Evolutionary conservation across 768 basidiomycete species (phyloP).

Genomic region (Macrocybe gigantea): DNA sequence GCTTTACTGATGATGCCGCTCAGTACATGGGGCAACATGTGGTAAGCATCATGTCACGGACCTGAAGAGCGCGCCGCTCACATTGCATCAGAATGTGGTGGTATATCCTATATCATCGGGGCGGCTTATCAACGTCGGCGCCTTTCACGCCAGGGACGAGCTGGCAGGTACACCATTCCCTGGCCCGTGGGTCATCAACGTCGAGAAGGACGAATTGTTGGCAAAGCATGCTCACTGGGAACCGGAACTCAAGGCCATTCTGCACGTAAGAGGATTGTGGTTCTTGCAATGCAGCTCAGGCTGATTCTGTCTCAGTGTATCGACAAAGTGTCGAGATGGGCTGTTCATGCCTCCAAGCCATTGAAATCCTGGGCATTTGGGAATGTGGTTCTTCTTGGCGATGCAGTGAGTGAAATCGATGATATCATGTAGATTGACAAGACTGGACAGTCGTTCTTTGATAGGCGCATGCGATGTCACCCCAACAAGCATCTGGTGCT

Average conservation of each 20-base stretch:
- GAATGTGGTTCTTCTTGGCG: constrained; percentile 36
- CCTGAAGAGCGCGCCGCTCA: background rate
- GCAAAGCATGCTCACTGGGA: constrained; percentile 37
- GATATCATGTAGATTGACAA: background rate
- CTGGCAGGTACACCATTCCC: constrained; percentile 21
- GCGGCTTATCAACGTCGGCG: constrained; percentile 22
- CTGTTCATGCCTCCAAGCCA: constrained; percentile 28
- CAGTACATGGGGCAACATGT: constrained; percentile 27
- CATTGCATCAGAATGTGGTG: constrained; percentile 19
- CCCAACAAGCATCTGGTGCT: constrained; percentile 42
- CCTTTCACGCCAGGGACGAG: constrained; percentile 20
- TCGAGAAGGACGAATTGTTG: constrained; percentile 30
- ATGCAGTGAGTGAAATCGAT: constrained; percentile 26
- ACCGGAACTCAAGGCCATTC: constrained; percentile 33
- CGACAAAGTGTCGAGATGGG: constrained; percentile 32
- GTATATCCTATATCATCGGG: constrained; percentile 28
- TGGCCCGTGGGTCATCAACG: constrained; percentile 30
- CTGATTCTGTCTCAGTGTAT: constrained; percentile 19
- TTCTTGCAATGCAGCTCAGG: background rate
- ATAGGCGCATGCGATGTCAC: constrained; percentile 41
- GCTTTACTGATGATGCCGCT: too few relatives aligned
- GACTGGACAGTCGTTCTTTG: background rate
- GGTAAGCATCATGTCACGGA: constrained; percentile 9
- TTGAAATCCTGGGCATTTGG: constrained; percentile 31
- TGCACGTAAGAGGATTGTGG: constrained; percentile 29